phyloP scores from a whole-genome alignment of 2,329 filamentous ascomycete genomes.

The Xylaria sp. region DNA sequence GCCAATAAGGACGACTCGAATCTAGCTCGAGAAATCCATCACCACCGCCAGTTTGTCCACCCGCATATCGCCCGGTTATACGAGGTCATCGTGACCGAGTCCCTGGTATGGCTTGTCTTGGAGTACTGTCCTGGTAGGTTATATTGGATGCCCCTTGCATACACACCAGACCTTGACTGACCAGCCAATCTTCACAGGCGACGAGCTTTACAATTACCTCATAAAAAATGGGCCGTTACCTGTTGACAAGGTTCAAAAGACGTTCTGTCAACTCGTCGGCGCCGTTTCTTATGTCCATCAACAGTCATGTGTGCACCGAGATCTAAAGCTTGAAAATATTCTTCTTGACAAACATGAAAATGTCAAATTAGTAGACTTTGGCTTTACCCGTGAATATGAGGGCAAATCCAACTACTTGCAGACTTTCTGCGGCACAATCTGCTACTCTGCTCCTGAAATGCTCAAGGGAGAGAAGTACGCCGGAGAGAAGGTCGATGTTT shows the following conservation, averaged over 20 bases:
- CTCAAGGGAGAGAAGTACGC: constrained; percentile 98
- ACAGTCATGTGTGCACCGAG: constrained; percentile 94
- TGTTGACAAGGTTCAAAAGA: constrained; percentile 89
- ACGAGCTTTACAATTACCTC: constrained; percentile 97
- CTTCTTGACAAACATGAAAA: constrained; percentile 96
- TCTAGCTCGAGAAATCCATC: constrained; percentile 95
- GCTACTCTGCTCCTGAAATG: constrained; percentile 98
- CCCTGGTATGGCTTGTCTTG: constrained; percentile 92
- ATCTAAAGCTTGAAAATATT: constrained; percentile 96
- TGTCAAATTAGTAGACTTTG: constrained; percentile 97
- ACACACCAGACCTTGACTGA: constrained; percentile 44
- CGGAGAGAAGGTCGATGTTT: constrained; percentile 97
- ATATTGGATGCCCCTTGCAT: neutral
- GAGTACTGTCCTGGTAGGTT: constrained; percentile 90
- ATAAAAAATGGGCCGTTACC: constrained; percentile 86
- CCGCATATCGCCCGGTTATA: constrained; percentile 97
- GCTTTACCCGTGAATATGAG: constrained; percentile 97
- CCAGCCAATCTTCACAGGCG: constrained; percentile 65
- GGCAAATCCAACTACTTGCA: constrained; percentile 94
- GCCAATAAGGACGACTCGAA: constrained; percentile 96
- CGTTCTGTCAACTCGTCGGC: constrained; percentile 94
- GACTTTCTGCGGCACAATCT: constrained; percentile 97
- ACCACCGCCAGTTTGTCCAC: constrained; percentile 97
- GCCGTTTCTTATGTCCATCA: constrained; percentile 95
- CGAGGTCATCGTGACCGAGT: constrained; percentile 97